Percentiles rank a stretch among this genome's conserved stretches.
These are phyloP conservation scores for Lasiosphaeriaceae sp. DNA, from an alignment of 495 filamentous ascomycete species.

Conservation along the genomic window DNA sequence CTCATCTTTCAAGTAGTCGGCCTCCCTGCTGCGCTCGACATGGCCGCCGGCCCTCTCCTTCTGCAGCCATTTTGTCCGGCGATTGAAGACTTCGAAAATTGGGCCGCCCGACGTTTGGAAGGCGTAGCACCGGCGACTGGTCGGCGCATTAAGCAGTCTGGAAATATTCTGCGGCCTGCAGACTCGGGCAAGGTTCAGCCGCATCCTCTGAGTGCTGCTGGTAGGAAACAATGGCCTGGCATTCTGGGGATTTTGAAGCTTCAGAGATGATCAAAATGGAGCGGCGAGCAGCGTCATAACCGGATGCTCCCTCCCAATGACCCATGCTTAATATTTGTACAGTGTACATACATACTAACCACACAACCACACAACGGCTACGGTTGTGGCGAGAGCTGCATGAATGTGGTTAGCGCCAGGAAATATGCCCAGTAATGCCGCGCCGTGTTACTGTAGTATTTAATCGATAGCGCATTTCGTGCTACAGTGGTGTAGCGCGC, in stretches of 20 bases:
- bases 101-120: conserved; percentile 71
- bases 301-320: neutral
- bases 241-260: conserved; percentile 4
- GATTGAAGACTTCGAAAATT: conserved; percentile 86
- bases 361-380: neutral
- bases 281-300: neutral
- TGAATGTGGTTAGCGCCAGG: neutral
- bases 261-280: neutral
- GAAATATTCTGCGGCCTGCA: conserved; percentile 14
- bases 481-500: too few relatives aligned
- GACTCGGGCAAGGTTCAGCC: conserved; percentile 22
- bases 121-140: conserved; percentile 57
- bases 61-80: conserved; percentile 79
- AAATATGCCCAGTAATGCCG: neutral
- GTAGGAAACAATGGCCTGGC: conserved; percentile 3
- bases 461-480: neutral
- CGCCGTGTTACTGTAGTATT: neutral
- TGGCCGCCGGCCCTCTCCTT: conserved; percentile 78
- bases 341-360: neutral
- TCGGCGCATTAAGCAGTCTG: neutral
- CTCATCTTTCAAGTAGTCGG: conserved; percentile 91
- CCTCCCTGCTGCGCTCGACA: conserved; percentile 65
- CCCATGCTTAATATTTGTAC: neutral
- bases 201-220: conserved; percentile 24
- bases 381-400: neutral